Conservation (phyloP, 2,329 filamentous ascomycete genomes). For the Fusarium sp. region DNA sequence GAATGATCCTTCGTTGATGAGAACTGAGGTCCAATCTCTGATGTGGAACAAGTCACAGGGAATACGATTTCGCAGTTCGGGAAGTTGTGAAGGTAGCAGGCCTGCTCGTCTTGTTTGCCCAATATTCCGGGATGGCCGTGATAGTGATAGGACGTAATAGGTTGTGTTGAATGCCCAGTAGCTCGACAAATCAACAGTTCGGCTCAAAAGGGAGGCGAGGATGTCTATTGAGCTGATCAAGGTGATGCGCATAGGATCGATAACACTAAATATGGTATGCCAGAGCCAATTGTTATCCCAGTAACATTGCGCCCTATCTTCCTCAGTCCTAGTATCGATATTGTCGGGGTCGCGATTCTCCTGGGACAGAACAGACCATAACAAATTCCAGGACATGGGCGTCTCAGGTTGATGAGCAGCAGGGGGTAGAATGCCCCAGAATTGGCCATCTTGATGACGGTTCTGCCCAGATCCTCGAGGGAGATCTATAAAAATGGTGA, state of each 20-base stretch:
- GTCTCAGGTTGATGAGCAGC: slow-evolving; percentile 15
- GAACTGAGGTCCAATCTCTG: slow-evolving; percentile 72
- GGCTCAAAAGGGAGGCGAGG: slow-evolving; percentile 69
- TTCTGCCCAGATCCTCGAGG: slow-evolving; percentile 40
- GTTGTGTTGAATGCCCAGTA: slow-evolving; percentile 72
- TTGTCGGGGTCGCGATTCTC: slow-evolving; percentile 3
- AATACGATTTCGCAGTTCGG: slow-evolving; percentile 21
- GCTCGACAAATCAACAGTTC: slow-evolving; percentile 66
- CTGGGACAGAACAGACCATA: slow-evolving; percentile 40
- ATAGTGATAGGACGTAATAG: slow-evolving; percentile 68
- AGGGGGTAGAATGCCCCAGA: slow-evolving; percentile 48
- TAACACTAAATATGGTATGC: slow-evolving; percentile 63
- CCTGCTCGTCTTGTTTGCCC: background rate
- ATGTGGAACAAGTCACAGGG: slow-evolving; percentile 63
- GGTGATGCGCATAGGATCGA: slow-evolving; percentile 65
- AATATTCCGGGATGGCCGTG: slow-evolving; percentile 39
- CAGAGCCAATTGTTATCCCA: slow-evolving; percentile 61
- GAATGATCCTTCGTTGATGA: slow-evolving; percentile 81
- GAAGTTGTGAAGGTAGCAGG: slow-evolving; percentile 22
- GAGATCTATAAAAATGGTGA: slow-evolving; percentile 55
- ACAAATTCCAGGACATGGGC: slow-evolving; percentile 38
- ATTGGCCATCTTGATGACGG: slow-evolving; percentile 41
- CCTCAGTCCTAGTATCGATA: slow-evolving; percentile 32
- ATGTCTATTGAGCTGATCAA: slow-evolving; percentile 71
- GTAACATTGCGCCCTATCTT: slow-evolving; percentile 21